Evolutionary conservation across 768 basidiomycete species (phyloP).

Genomic region (Boletus patriciae): DNA sequence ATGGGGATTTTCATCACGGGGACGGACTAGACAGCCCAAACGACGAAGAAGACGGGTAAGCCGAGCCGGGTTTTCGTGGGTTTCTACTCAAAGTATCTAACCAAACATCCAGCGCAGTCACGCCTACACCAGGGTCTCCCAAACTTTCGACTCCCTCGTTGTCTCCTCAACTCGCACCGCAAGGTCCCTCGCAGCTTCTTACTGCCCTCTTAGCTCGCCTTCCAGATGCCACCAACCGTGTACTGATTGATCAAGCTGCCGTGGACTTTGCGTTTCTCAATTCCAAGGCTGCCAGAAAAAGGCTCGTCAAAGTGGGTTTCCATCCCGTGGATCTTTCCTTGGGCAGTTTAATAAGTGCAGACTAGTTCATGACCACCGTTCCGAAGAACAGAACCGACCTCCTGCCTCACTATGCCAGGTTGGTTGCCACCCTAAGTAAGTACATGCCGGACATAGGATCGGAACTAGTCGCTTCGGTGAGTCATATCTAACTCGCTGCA

Average conservation of each 20-base stretch:
- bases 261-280: conserved; percentile 97
- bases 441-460: conserved; percentile 94
- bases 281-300: conserved; percentile 92
- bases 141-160: conserved; percentile 58
- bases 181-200: conserved; percentile 91
- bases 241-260: conserved; percentile 88
- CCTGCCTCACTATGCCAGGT: conserved; percentile 87
- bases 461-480: conserved; percentile 77
- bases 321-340: not conserved
- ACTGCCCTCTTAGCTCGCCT: conserved; percentile 87
- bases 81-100: conserved; percentile 31
- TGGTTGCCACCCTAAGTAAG: conserved; percentile 82
- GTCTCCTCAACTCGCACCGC: conserved; percentile 73
- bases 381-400: conserved; percentile 89
- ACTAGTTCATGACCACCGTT: conserved; percentile 76
- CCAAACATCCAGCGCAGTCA: conserved; percentile 43
- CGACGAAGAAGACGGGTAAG: conserved; percentile 35
- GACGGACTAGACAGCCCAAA: conserved; percentile 18
- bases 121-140: conserved; percentile 69
- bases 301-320: conserved; percentile 72
- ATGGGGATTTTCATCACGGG: conserved; percentile 17
- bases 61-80: not conserved
- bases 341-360: conserved; percentile 9
- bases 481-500: conserved; percentile 29
- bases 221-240: conserved; percentile 91